These are phyloP conservation scores for Aureobasidium sp. DNA, from an alignment of 2,329 filamentous ascomycete genomes.

Conservation along the genomic window DNA sequence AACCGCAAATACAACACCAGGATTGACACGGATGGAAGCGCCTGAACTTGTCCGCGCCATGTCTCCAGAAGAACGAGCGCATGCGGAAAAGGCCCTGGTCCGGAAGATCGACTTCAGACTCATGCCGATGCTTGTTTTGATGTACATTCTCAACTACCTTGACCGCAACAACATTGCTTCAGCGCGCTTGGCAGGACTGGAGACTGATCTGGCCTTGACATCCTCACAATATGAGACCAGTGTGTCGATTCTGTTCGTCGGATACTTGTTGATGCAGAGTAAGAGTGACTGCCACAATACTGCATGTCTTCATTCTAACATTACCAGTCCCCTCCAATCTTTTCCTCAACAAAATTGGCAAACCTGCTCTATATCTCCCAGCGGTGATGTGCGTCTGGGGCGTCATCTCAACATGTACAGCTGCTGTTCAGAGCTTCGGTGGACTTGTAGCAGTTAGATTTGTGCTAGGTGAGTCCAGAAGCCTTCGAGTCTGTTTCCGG, in stretches of 20 bases:
- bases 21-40: background rate
- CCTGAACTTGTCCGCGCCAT: slow-evolving; percentile 12
- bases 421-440: slow-evolving; percentile 25
- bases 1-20: background rate
- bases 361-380: slow-evolving; percentile 25
- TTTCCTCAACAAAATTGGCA: slow-evolving; percentile 27
- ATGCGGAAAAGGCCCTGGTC: slow-evolving; percentile 47
- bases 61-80: slow-evolving; percentile 9
- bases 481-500: no score
- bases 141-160: slow-evolving; percentile 70
- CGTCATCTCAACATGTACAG: slow-evolving; percentile 25
- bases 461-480: slow-evolving; percentile 14
- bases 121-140: slow-evolving; percentile 60
- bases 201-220: slow-evolving; percentile 35
- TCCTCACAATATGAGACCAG: slow-evolving; percentile 38
- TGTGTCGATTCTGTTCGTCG: slow-evolving; percentile 36
- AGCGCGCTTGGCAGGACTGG: slow-evolving; percentile 48
- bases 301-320: slow-evolving; percentile 23
- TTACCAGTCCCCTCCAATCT: slow-evolving; percentile 27
- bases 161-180: slow-evolving; percentile 52
- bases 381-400: slow-evolving; percentile 29
- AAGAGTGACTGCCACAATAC: slow-evolving; percentile 14
- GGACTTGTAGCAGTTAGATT: slow-evolving; percentile 31
- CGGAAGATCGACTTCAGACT: slow-evolving; percentile 63
- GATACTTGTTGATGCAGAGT: slow-evolving; percentile 27